phyloP scores from a whole-genome alignment of 1,139 yeast genomes.

The Debaryomyces subglobosus region DNA sequence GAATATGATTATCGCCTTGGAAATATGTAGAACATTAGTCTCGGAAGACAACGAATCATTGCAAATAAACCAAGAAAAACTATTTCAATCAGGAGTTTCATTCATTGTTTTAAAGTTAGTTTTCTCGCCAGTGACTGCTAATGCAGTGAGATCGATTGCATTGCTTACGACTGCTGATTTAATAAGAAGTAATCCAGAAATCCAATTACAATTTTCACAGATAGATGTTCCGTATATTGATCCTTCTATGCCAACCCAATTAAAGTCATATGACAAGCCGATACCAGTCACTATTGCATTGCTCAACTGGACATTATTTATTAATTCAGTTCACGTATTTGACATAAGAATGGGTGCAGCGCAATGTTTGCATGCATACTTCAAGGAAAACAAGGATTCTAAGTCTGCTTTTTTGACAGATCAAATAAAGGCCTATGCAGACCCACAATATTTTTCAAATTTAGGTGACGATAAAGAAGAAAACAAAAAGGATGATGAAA shows the following conservation, averaged over 20 bases:
- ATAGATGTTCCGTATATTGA: slow-evolving; percentile 93
- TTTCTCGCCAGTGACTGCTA: slow-evolving; percentile 65
- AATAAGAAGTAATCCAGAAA: slow-evolving; percentile 60
- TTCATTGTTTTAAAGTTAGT: slow-evolving; percentile 68
- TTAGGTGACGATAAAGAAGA: slow-evolving; percentile 13
- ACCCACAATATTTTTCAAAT: slow-evolving; percentile 24
- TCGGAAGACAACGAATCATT: slow-evolving; percentile 74
- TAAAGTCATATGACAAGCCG: slow-evolving; percentile 33
- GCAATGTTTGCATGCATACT: slow-evolving; percentile 66
- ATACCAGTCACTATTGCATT: slow-evolving; percentile 77
- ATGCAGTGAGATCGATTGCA: slow-evolving; percentile 64
- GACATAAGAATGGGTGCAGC: slow-evolving; percentile 78
- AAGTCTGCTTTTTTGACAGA: slow-evolving; percentile 63
- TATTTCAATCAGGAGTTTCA: slow-evolving; percentile 67
- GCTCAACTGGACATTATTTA: slow-evolving; percentile 76
- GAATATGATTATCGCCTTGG: slow-evolving; percentile 68
- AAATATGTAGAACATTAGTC: slow-evolving; percentile 74
- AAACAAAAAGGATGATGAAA: slow-evolving; percentile 8
- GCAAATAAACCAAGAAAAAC: slow-evolving; percentile 58
- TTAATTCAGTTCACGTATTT: slow-evolving; percentile 82
- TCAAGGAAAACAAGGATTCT: slow-evolving; percentile 65
- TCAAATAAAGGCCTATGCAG: slow-evolving; percentile 56
- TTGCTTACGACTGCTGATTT: slow-evolving; percentile 77
- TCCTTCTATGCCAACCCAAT: slow-evolving; percentile 65
- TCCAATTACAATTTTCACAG: slow-evolving; percentile 71